Evolutionary conservation across 1,284 basidiomycete genomes (phyloP).

Genomic region (Malassezia globosa): DNA sequence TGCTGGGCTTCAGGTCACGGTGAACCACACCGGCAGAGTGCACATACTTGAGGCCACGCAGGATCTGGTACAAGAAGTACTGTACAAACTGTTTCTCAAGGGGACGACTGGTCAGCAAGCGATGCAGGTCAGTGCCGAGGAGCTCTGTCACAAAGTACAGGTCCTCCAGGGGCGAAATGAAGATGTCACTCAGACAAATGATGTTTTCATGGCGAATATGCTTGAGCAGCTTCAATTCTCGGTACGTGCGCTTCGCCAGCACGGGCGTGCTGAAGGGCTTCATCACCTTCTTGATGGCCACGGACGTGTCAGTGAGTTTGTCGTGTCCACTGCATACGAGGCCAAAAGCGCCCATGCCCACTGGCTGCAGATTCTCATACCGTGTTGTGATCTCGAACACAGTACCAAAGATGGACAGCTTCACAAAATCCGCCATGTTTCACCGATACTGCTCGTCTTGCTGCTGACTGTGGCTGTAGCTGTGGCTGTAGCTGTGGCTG

Average conservation of each 20-base stretch:
- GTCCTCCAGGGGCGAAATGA: conserved; percentile 95
- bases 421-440: conserved; percentile 63
- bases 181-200: conserved; percentile 95
- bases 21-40: conserved; percentile 99
- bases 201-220: conserved; percentile 99
- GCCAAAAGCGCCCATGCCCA: conserved; percentile 76
- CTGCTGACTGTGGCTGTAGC: no score
- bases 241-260: conserved; percentile 91
- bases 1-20: conserved; percentile 93
- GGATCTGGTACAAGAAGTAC: conserved; percentile 97
- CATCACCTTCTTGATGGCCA: conserved; percentile 99
- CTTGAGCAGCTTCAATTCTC: conserved; percentile 95
- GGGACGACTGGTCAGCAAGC: conserved; percentile 85
- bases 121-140: conserved; percentile 92
- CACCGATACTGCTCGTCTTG: no score
- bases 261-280: conserved; percentile 95
- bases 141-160: conserved; percentile 97
- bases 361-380: conserved; percentile 99
- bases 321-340: conserved; percentile 75
- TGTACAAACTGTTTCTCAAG: conserved; percentile 99
- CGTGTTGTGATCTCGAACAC: conserved; percentile 70
- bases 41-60: conserved; percentile 96
- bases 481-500: no score
- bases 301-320: conserved; percentile 82
- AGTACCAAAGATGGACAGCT: conserved; percentile 94